These are phyloP conservation scores for Puccinia coronata DNA, from an alignment of 1,284 basidiomycete genomes.

Conservation along the genomic window DNA sequence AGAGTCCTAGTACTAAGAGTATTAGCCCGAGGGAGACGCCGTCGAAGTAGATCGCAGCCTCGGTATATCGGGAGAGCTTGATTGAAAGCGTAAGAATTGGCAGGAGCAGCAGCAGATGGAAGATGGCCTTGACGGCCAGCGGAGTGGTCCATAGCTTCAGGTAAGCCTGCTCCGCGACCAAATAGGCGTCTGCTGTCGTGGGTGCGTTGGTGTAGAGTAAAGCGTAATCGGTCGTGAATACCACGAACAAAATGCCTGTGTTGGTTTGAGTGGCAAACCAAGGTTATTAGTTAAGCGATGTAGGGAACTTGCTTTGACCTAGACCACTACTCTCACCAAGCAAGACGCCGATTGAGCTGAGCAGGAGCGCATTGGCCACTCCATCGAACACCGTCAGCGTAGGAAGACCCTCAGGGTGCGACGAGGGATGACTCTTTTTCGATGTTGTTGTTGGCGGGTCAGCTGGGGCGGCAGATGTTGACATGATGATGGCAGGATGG, in stretches of 20 bases:
- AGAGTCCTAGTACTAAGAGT: constrained; percentile 35
- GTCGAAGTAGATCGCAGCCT: constrained; percentile 47
- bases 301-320: background rate
- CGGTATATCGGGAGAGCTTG: constrained; percentile 25
- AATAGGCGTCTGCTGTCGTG: constrained; percentile 33
- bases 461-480: background rate
- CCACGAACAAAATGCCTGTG: constrained; percentile 40
- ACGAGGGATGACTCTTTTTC: background rate
- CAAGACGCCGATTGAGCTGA: constrained; percentile 14
- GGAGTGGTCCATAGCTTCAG: constrained; percentile 35
- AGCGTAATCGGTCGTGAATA: constrained; percentile 17
- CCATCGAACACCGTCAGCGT: constrained; percentile 13
- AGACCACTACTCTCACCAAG: background rate
- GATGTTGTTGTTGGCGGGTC: background rate
- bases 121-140: constrained; percentile 26
- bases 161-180: constrained; percentile 33
- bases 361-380: background rate
- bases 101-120: constrained; percentile 26
- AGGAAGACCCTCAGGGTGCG: background rate
- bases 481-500: background rate
- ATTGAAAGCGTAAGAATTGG: constrained; percentile 37
- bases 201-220: constrained; percentile 24
- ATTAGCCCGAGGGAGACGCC: constrained; percentile 22
- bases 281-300: background rate
- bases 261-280: too few species aligned